A percentile compares a stretch with the other conserved stretches of the same genome.
Evolutionary conservation across 2,329 filamentous ascomycete genomes (phyloP).

Genomic region (Chlorencoelia australis): DNA sequence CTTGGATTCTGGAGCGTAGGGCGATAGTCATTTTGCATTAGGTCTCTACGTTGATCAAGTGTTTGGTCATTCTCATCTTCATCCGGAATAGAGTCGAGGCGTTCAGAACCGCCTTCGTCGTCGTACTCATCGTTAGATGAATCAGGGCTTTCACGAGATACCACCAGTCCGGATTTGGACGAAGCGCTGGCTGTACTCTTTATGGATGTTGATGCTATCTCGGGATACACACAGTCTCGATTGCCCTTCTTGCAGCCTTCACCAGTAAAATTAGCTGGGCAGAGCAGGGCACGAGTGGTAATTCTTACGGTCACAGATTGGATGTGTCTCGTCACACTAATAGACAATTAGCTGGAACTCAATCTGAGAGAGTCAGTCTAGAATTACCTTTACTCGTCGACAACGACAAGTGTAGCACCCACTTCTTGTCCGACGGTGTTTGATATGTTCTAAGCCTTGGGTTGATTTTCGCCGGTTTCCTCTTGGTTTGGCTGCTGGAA

Average conservation of each 20-base stretch:
- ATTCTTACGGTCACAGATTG: slow-evolving; percentile 66
- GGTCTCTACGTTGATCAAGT: slow-evolving; percentile 8
- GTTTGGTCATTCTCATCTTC: slow-evolving; percentile 35
- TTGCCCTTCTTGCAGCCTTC: slow-evolving; percentile 83
- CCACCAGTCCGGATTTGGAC: slow-evolving; percentile 28
- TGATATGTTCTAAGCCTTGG: slow-evolving; percentile 42
- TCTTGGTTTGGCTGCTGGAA: slow-evolving; percentile 17
- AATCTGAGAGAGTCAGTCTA: slow-evolving; percentile 4
- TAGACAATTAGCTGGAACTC: slow-evolving; percentile 17
- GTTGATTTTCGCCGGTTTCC: slow-evolving; percentile 23
- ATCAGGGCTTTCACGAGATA: slow-evolving; percentile 32
- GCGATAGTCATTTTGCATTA: too few relatives aligned
- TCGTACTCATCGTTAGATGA: slow-evolving; percentile 42
- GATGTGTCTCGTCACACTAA: slow-evolving; percentile 86
- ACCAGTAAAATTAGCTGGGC: slow-evolving; percentile 16
- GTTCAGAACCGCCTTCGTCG: slow-evolving; percentile 37
- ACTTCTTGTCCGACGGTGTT: slow-evolving; percentile 85
- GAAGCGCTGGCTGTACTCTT: slow-evolving; percentile 17
- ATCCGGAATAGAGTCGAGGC: slow-evolving; percentile 44
- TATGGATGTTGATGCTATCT: slow-evolving; percentile 41
- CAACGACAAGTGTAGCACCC: slow-evolving; percentile 90
- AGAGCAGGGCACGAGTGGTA: not conserved
- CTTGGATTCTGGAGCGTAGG: slow-evolving; percentile 25
- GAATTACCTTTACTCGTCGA: slow-evolving; percentile 74
- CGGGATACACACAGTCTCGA: slow-evolving; percentile 84